A percentile compares a stretch with the other conserved stretches of the same genome.
Evolutionary conservation across 2,329 filamentous ascomycete species (phyloP).

Genomic region (Phoma sp.): DNA sequence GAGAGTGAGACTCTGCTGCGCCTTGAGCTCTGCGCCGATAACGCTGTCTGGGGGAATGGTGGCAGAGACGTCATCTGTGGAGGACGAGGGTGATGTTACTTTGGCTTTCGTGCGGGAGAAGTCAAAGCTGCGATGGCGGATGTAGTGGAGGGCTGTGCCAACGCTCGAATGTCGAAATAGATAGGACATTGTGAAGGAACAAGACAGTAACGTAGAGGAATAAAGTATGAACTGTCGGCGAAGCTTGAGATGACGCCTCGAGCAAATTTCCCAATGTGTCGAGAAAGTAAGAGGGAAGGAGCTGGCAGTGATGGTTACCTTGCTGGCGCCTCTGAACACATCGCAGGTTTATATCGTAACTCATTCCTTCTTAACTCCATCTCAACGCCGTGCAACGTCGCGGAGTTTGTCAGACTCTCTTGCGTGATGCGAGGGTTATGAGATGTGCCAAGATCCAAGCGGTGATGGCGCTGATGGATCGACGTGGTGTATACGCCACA

Average conservation of each 20-base stretch:
- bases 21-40: conserved; percentile 26
- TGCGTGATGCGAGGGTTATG: neutral
- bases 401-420: conserved; percentile 8
- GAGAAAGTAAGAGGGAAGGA: neutral
- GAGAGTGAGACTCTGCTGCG: conserved; percentile 34
- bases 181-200: conserved; percentile 25
- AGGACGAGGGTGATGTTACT: conserved; percentile 23
- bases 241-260: neutral
- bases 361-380: conserved; percentile 9
- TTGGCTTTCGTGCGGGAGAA: conserved; percentile 24
- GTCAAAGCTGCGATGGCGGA: conserved; percentile 29
- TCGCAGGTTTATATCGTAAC: conserved; percentile 5
- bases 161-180: conserved; percentile 28
- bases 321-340: conserved; percentile 11
- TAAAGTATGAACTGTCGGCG: neutral
- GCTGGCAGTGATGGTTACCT: neutral
- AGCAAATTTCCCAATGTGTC: neutral
- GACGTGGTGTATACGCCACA: neutral
- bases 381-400: conserved; percentile 5
- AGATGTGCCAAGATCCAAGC: neutral
- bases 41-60: conserved; percentile 19
- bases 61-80: conserved; percentile 26
- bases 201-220: neutral
- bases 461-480: conserved; percentile 2
- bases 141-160: conserved; percentile 26